phyloP scores from a whole-genome alignment of 2,329 filamentous ascomycete species.

The Lasiodiplodia sp. region DNA sequence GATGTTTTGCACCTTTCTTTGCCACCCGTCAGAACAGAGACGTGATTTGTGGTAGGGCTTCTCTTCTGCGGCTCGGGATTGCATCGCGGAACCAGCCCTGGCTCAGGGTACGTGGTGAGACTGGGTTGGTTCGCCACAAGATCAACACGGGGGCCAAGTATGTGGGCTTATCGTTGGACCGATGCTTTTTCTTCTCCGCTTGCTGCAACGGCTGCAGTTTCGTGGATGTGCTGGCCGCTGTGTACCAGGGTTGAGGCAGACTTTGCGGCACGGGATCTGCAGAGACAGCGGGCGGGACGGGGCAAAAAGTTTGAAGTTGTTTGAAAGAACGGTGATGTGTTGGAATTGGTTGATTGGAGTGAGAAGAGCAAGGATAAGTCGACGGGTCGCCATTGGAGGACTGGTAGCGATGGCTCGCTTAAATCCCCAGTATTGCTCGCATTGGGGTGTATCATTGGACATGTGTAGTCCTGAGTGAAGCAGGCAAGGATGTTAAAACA shows the following conservation, averaged over 20 bases:
- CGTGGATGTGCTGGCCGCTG: neutral
- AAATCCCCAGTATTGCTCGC: neutral
- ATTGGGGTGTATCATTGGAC: neutral
- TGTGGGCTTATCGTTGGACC: neutral
- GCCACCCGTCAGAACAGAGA: neutral
- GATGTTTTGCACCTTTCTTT: neutral
- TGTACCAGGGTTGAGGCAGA: neutral
- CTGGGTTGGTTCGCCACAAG: neutral
- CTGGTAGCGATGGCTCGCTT: neutral
- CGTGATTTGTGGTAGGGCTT: neutral
- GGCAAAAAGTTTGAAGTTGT: neutral
- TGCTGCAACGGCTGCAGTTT: conserved; percentile 7
- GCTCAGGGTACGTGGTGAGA: neutral
- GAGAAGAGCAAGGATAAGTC: neutral
- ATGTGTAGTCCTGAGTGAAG: neutral
- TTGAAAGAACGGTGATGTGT: neutral
- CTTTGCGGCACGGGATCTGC: neutral
- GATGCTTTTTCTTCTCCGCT: neutral
- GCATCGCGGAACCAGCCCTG: neutral
- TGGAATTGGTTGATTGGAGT: neutral
- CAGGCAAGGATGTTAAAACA: neutral
- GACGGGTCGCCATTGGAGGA: neutral
- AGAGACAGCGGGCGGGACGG: neutral
- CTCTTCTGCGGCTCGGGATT: neutral
- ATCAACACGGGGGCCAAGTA: neutral